Base-by-base conservation (phyloP, 2,329 filamentous ascomycete genomes). In the Elsinoe necatrix region DNA sequence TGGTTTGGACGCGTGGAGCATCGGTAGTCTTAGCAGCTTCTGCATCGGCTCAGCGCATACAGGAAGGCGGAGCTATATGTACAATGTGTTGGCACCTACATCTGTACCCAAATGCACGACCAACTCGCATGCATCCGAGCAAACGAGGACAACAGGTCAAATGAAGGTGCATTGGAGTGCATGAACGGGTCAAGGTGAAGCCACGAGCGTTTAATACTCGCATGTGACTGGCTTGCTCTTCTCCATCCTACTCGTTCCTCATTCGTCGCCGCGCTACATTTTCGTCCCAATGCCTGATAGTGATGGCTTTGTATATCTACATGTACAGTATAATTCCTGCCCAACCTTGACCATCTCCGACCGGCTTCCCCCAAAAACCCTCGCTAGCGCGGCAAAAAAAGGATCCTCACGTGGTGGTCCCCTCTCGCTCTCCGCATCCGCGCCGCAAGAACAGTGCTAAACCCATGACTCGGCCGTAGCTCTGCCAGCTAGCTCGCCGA, bases 31-130 rank as follows among this genome's bases (percentile, higher is more conserved):
- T 11, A 48, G 21, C 43, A 48, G 11, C 48, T 39, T 25, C 23
- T 16, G 9, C 27, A 37, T 29, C 16, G 48, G 48, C 39, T 5
- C 25, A 52, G 48, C 48, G 48, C 48, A 52, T 39, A 52, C 5
- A 45, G 41, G 16, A 4, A n/a, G 41, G 21, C 21, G 21, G 29
- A 29, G 16, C n/a, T 50, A 50, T 50, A 52, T 52, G 48, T 52
- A 39, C 18, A 31, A 39, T 52, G 48, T 52, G 48, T 52, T 52
- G 48, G 48, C 48, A 52, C 20, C 18, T 16, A 52, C 39, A 29
- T 39, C 34, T 25, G 48, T 34, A 35, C 20, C 48, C 31, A 52
- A 52, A 52, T 37, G 14, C 48, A 37, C 31, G 16, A 31, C 48
- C 48, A 52, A 52, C 48, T 12, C 29, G 48, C 48, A 52, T 34